These are phyloP conservation scores for Chaetoscypha palmicola DNA, from an alignment of 2,329 filamentous ascomycete genomes.

Conservation along the genomic window DNA sequence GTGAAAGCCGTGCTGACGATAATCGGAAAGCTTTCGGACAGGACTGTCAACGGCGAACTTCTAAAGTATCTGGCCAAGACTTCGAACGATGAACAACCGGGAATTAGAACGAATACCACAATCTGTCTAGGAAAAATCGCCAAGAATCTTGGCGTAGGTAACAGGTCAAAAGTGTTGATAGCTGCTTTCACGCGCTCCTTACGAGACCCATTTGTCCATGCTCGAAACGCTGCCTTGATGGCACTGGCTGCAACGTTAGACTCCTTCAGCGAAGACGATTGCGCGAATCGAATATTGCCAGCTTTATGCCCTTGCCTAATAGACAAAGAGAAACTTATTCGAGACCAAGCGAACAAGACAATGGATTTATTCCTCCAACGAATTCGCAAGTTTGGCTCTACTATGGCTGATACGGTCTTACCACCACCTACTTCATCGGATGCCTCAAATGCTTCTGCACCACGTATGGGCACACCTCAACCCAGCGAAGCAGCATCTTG, in stretches of 20 bases:
- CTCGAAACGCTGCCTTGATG: constrained; percentile 80
- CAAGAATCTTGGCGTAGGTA: constrained; percentile 71
- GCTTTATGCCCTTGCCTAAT: constrained; percentile 77
- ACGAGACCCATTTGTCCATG: constrained; percentile 90
- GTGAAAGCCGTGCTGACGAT: constrained; percentile 88
- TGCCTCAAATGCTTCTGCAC: constrained; percentile 39
- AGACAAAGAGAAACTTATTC: constrained; percentile 91
- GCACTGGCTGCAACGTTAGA: constrained; percentile 81
- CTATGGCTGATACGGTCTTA: constrained; percentile 73
- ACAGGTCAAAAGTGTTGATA: constrained; percentile 81
- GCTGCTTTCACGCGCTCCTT: constrained; percentile 87
- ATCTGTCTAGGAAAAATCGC: constrained; percentile 97
- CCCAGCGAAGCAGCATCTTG: constrained; percentile 60
- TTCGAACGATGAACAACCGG: constrained; percentile 94
- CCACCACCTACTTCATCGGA: constrained; percentile 54
- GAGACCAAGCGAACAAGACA: constrained; percentile 85
- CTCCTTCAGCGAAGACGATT: constrained; percentile 83
- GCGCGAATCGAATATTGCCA: constrained; percentile 75
- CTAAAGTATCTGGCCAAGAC: constrained; percentile 88
- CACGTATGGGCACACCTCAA: constrained; percentile 75
- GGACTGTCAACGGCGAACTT: constrained; percentile 88
- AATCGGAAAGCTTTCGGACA: constrained; percentile 82
- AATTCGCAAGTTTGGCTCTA: constrained; percentile 68
- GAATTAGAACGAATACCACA: constrained; percentile 95
- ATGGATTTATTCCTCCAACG: constrained; percentile 79